phyloP scores from a whole-genome alignment of 2,329 filamentous ascomycete species.

The Venturia oleaginea region DNA sequence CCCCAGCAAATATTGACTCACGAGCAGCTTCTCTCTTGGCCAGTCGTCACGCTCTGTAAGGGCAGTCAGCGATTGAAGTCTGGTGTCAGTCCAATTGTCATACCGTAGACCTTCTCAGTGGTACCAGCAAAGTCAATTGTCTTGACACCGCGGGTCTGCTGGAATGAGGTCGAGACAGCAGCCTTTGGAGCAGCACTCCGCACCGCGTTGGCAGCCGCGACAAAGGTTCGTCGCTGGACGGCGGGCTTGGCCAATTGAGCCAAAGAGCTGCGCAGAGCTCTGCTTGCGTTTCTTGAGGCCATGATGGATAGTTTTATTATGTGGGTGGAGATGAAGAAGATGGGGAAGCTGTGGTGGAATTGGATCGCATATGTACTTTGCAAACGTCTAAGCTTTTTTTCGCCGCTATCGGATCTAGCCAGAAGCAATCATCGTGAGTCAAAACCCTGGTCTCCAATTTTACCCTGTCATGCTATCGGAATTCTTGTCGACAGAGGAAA shows the following conservation, averaged over 20 bases:
- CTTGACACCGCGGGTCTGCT: slow-evolving; percentile 82
- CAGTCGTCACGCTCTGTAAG: slow-evolving; percentile 86
- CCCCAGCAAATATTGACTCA: slow-evolving; percentile 43
- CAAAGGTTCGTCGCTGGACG: slow-evolving; percentile 48
- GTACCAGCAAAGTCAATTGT: slow-evolving; percentile 96
- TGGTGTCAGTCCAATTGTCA: slow-evolving; percentile 16
- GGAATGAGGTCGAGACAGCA: slow-evolving; percentile 41
- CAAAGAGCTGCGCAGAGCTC: slow-evolving; percentile 49
- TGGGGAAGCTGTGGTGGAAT: neutral
- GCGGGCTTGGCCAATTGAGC: slow-evolving; percentile 45
- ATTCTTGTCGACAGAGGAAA: too few relatives aligned
- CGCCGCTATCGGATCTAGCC: too few relatives aligned
- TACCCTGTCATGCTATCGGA: too few relatives aligned
- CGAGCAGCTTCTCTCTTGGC: slow-evolving; percentile 95
- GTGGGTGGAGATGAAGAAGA: neutral
- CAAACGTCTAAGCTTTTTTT: too few relatives aligned
- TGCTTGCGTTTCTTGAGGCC: slow-evolving; percentile 66
- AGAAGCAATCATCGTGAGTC: too few relatives aligned
- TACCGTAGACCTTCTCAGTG: slow-evolving; percentile 92
- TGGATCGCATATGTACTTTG: neutral
- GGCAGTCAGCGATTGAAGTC: neutral
- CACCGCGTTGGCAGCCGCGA: slow-evolving; percentile 47
- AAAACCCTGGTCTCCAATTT: too few relatives aligned
- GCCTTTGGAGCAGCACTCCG: slow-evolving; percentile 38
- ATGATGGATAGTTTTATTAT: slow-evolving; percentile 35